Base-by-base conservation (phyloP, 352 stramenopile genomes). In the Pythium monospermum region DNA sequence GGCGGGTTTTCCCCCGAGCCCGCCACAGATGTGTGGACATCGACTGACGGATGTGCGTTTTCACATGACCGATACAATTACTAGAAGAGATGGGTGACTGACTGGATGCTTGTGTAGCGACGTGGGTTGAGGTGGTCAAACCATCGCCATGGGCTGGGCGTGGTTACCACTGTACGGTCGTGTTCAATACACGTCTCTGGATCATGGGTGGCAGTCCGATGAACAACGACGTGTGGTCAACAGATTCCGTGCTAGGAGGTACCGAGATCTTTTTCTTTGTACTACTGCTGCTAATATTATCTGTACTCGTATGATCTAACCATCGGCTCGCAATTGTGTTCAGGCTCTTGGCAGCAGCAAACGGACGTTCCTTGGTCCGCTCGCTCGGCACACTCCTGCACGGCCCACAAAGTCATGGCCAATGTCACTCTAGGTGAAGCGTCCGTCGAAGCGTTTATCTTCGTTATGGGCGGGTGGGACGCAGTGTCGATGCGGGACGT, bases 181-280 rank as follows among this genome's bases (percentile, higher is more conserved):
- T 66, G 1, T 89, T 87, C 50, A 48, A 79, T 30, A 50, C 43
- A n/a, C 67, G 68, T 25, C 41, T 91, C 4, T 90, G 75, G 63
- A 54, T 93, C 18, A 61, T 91, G n/a, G 82, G 79, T 8, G 82
- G 82, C 1, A 90, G 69, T 55, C 82, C 82, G n/a, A 52, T 90
- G 15, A 88, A 82, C 52, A 90, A 88, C 57, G 71, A 89, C 15
- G 77, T 93, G 32, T 93, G 80, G 79, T 82, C 66, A 4, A 85
- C 82, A 1, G 48, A 66, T 1, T 90, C 79, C 0, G 57, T 89
- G n/a, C 48, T 90, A 15, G 53, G 48, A 30, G 73, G 79, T 48
- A 30, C 12, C 23, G 41, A 16, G 6, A 21, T 2, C 6, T 28
- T 19, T 25, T 3, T 31, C 38, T n/a, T 30, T 30, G 6, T 22